A percentile compares a stretch with the other conserved stretches of the same genome.
Conservation (phyloP, 768 basidiomycete genomes). For the Agrocybe pediades region DNA sequence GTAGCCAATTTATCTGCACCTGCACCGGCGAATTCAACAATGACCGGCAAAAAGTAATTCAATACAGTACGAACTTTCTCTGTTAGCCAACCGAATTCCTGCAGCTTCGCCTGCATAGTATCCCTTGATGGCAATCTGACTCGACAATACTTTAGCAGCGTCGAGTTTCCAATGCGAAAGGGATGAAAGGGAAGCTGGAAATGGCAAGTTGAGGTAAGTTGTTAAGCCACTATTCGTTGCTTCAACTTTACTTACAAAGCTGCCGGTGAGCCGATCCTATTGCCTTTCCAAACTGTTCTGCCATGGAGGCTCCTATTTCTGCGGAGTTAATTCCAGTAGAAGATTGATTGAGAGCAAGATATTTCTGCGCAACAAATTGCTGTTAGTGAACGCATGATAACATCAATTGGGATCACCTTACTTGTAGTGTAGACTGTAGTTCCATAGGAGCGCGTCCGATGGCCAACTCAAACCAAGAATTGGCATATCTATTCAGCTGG, state of each 20-base stretch:
- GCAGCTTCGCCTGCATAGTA: constrained; percentile 88
- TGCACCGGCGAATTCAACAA: constrained; percentile 25
- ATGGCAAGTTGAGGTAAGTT: not conserved
- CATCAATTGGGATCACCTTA: constrained; percentile 35
- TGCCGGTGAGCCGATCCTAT: constrained; percentile 79
- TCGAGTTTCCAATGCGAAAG: constrained; percentile 74
- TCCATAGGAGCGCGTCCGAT: constrained; percentile 90
- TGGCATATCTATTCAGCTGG: constrained; percentile 72
- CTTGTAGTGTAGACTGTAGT: constrained; percentile 90
- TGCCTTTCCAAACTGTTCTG: constrained; percentile 81
- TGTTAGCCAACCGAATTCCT: constrained; percentile 72
- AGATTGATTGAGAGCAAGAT: constrained; percentile 76
- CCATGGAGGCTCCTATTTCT: constrained; percentile 90
- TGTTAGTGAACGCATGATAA: not conserved
- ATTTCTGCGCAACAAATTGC: constrained; percentile 60
- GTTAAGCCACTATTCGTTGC: not conserved
- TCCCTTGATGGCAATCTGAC: constrained; percentile 88
- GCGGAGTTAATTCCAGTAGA: constrained; percentile 70
- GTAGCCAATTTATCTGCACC: constrained; percentile 63
- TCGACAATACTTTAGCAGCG: constrained; percentile 76
- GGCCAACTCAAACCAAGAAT: constrained; percentile 84
- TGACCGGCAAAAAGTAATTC: not conserved
- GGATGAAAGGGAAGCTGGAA: constrained; percentile 52
- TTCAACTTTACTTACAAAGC: constrained; percentile 51
- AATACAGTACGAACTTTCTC: constrained; percentile 54